Conservation (phyloP, 139 green algal genomes). For the Asterochloris sp. region DNA sequence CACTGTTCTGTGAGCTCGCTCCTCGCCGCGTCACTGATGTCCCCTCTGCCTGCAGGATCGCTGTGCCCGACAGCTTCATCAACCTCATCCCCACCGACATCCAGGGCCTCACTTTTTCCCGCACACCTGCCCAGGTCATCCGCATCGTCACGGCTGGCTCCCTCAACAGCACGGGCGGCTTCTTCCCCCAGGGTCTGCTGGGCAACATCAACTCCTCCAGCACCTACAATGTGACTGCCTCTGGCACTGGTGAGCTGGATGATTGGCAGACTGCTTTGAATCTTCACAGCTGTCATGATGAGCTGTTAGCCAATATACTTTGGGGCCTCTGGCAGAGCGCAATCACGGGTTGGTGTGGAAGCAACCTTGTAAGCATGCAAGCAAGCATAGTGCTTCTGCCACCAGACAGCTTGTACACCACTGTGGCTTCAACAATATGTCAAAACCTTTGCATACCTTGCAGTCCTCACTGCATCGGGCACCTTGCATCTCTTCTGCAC, state of each 20-base stretch:
- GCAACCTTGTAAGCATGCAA: neutral
- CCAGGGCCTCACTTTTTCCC: conserved; percentile 33
- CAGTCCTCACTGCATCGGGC: neutral
- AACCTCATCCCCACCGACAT: conserved; percentile 33
- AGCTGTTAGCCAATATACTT: neutral
- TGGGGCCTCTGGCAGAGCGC: neutral
- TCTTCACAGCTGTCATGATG: neutral
- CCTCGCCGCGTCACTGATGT: no score
- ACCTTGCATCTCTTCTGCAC: neutral
- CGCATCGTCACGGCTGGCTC: conserved; percentile 39
- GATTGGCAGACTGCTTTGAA: neutral
- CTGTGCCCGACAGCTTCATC: conserved; percentile 23
- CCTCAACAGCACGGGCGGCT: conserved; percentile 29
- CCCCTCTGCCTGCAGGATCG: conserved; percentile 4
- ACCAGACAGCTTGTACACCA: neutral
- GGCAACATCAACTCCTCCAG: conserved; percentile 32
- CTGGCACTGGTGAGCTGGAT: conserved; percentile 12
- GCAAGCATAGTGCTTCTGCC: neutral
- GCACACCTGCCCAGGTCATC: conserved; percentile 34
- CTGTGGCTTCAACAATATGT: neutral
- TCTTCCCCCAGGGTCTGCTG: conserved; percentile 39
- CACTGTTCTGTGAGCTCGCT: no score
- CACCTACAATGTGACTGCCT: conserved; percentile 5
- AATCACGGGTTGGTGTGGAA: neutral
- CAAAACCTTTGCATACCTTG: neutral